Conservation (phyloP, 2,329 filamentous ascomycete species). For the Sphaerostilbella broomeana region DNA sequence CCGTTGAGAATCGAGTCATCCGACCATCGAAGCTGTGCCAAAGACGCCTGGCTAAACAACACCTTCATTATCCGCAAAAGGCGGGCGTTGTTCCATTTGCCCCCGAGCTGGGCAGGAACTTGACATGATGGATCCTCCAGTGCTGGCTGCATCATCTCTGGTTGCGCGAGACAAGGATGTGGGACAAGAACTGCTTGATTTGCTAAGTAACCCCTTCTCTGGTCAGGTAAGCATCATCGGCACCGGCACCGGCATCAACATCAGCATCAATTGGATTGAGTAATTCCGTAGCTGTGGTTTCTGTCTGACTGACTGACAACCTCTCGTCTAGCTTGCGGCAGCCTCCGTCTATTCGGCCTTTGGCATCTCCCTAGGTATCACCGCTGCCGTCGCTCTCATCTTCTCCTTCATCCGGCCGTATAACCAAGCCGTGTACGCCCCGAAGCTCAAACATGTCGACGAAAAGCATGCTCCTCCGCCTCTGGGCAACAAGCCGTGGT, state of each 20-base stretch:
- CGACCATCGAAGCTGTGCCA: background rate
- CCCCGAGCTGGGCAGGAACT: slow-evolving; percentile 2
- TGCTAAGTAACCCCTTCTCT: slow-evolving; percentile 46
- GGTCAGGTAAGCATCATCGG: slow-evolving; percentile 30
- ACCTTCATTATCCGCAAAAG: background rate
- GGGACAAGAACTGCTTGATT: slow-evolving; percentile 39
- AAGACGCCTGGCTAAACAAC: background rate
- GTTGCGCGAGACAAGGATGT: slow-evolving; percentile 13
- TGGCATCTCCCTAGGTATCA: slow-evolving; percentile 70
- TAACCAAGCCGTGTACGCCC: slow-evolving; percentile 88
- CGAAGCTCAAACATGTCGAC: slow-evolving; percentile 87
- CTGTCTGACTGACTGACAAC: background rate
- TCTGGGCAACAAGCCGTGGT: slow-evolving; percentile 78
- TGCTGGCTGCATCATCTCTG: slow-evolving; percentile 12
- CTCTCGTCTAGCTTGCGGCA: slow-evolving; percentile 21
- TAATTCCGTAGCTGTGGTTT: no score
- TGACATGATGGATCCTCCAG: slow-evolving; percentile 18
- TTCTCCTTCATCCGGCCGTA: slow-evolving; percentile 90
- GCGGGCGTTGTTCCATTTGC: background rate
- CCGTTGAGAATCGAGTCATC: no score
- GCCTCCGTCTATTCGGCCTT: slow-evolving; percentile 70
- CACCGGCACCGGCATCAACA: no score
- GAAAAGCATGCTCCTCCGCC: slow-evolving; percentile 82
- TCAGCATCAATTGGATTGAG: no score
- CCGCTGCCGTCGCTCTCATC: slow-evolving; percentile 63